Evolutionary conservation across 768 basidiomycete genomes (phyloP).

Genomic region (Leucogyrophana mollusca): DNA sequence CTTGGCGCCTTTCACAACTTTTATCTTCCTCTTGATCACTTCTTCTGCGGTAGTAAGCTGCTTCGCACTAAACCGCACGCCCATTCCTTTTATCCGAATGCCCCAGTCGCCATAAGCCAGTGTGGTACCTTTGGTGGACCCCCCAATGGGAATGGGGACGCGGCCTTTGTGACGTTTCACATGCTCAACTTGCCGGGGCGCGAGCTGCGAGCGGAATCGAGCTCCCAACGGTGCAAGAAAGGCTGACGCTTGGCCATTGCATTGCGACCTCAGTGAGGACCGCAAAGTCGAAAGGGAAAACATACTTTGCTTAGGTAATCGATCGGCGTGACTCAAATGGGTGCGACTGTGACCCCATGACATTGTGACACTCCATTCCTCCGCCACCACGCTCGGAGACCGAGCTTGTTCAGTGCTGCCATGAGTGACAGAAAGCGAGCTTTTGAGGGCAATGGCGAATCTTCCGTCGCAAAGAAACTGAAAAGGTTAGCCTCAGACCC

Average conservation of each 20-base stretch:
- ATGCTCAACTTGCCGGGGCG: conserved; percentile 81
- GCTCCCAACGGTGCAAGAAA: conserved; percentile 15
- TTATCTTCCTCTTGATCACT: conserved; percentile 86
- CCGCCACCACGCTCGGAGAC: too few species aligned
- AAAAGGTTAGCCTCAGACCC: conserved; percentile 54
- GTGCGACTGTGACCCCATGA: too few species aligned
- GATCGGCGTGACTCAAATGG: too few species aligned
- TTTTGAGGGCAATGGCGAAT: conserved; percentile 53
- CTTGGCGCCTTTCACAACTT: conserved; percentile 84
- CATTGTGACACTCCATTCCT: too few species aligned
- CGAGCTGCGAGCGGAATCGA: conserved; percentile 58
- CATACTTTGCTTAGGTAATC: conserved; percentile 11
- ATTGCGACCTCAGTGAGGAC: conserved; percentile 5
- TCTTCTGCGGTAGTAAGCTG: conserved; percentile 87
- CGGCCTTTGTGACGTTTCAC: conserved; percentile 90
- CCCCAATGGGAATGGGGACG: conserved; percentile 82
- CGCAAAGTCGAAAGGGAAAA: conserved; percentile 18
- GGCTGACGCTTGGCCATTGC: background rate
- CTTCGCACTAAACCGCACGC: conserved; percentile 81
- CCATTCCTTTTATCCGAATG: conserved; percentile 81
- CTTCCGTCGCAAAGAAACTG: conserved; percentile 51
- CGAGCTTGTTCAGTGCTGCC: too few species aligned
- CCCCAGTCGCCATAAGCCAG: conserved; percentile 93
- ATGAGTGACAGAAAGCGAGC: conserved; percentile 73
- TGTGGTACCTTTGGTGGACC: conserved; percentile 91